A percentile compares a stretch with the other conserved stretches of the same genome.
Conservation (phyloP, 306 rosid genomes). For the Lagenaria siceraria region DNA sequence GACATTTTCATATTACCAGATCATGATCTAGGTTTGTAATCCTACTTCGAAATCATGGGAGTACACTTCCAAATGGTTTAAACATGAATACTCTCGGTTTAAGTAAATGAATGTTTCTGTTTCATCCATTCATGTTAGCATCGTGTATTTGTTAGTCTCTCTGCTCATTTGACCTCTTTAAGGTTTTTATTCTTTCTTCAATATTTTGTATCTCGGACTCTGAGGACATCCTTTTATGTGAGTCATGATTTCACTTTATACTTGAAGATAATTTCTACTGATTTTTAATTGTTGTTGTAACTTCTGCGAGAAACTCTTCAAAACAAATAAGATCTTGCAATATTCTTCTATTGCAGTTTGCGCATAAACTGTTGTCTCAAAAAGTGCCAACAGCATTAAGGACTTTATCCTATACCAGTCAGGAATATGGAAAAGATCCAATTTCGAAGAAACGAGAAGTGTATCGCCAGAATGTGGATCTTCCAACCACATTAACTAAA, state of each 20-base stretch:
- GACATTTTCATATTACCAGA: not conserved
- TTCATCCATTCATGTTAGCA: not conserved
- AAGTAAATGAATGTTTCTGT: not conserved
- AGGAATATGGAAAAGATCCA: constrained; percentile 26
- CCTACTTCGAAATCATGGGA: not conserved
- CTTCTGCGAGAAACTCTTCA: constrained; percentile 9
- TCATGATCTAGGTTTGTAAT: not conserved
- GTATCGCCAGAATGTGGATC: constrained; percentile 63
- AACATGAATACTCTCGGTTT: not conserved
- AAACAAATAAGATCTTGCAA: constrained; percentile 7
- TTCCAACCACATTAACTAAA: constrained; percentile 55
- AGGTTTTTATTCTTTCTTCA: not conserved
- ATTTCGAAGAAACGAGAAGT: constrained; percentile 21
- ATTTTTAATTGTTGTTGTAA: not conserved
- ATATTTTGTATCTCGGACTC: not conserved
- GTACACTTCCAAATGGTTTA: not conserved
- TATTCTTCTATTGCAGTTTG: constrained; percentile 32
- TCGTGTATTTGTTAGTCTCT: not conserved
- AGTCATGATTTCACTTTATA: not conserved
- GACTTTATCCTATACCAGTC: constrained; percentile 27
- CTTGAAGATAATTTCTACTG: not conserved
- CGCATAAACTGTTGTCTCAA: constrained; percentile 22
- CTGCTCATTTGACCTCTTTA: not conserved
- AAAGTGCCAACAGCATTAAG: constrained; percentile 14
- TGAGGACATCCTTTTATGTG: not conserved